These are phyloP conservation scores for Rhynchosporium secalis DNA, from an alignment of 2,329 filamentous ascomycete genomes.

Conservation along the genomic window DNA sequence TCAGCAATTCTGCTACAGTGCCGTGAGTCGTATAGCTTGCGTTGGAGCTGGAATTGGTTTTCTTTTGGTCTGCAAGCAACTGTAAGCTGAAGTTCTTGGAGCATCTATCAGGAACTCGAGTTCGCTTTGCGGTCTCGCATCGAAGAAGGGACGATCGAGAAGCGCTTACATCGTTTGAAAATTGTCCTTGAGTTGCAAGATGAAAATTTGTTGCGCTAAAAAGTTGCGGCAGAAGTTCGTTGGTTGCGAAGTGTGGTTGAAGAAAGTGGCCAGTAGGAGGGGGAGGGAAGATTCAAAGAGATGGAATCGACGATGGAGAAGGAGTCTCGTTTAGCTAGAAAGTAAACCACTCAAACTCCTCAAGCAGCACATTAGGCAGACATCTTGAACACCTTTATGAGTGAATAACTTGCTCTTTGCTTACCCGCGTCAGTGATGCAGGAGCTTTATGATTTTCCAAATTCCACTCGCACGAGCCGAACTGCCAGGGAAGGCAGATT, in stretches of 20 bases:
- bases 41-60: neutral
- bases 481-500: too few species aligned
- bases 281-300: neutral
- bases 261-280: neutral
- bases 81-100: neutral
- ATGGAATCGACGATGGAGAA: neutral
- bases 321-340: neutral
- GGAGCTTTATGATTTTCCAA: too few species aligned
- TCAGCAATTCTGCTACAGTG: neutral
- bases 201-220: neutral
- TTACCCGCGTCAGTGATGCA: too few species aligned
- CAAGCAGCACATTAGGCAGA: neutral
- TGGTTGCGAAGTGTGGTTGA: neutral
- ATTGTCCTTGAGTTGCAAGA: neutral
- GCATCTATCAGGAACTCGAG: neutral
- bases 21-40: neutral
- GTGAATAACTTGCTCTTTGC: neutral
- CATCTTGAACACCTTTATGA: neutral
- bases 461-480: too few species aligned
- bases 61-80: neutral
- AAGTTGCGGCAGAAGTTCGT: neutral
- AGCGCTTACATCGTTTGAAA: neutral
- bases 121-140: too few species aligned
- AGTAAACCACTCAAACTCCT: neutral
- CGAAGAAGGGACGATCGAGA: neutral